These are phyloP conservation scores for Harrya chromipes DNA, from an alignment of 768 basidiomycete species.

Conservation along the genomic window DNA sequence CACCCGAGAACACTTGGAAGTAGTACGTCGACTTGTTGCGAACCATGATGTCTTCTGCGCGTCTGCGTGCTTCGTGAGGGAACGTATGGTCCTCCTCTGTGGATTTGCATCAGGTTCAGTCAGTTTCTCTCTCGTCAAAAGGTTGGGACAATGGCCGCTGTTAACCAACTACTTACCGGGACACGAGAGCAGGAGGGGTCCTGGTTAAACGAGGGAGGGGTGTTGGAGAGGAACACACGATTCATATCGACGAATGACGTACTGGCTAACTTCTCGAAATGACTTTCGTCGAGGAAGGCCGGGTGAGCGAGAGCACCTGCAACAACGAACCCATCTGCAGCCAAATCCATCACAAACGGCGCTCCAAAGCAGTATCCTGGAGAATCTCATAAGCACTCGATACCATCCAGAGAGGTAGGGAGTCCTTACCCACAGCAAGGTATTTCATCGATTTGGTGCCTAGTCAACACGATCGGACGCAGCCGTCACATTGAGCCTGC, in stretches of 20 bases:
- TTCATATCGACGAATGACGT: constrained; percentile 8
- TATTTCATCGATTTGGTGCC: constrained; percentile 37
- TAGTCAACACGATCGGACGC: not conserved
- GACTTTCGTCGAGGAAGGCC: constrained; percentile 46
- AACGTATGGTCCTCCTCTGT: constrained; percentile 52
- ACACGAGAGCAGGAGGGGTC: constrained; percentile 23
- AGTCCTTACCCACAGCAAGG: constrained; percentile 40
- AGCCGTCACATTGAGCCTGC: too few species aligned
- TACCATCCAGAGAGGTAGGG: too few species aligned
- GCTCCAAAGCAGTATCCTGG: constrained; percentile 58
- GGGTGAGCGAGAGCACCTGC: constrained; percentile 58
- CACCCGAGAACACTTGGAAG: constrained; percentile 53
- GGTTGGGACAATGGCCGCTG: too few species aligned
- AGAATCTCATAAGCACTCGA: too few species aligned
- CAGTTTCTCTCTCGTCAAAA: not conserved
- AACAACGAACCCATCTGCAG: constrained; percentile 40
- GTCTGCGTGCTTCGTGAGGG: constrained; percentile 44
- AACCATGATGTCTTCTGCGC: constrained; percentile 54
- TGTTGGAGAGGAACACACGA: not conserved
- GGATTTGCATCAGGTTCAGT: not conserved
- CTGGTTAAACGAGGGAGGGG: constrained; percentile 1
- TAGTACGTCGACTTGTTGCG: constrained; percentile 47
- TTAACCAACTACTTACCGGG: constrained; percentile 12
- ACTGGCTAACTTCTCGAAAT: constrained; percentile 49
- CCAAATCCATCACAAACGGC: constrained; percentile 45